Conservation (phyloP, 2,329 filamentous ascomycete species). For the Aspergillus sp. region DNA sequence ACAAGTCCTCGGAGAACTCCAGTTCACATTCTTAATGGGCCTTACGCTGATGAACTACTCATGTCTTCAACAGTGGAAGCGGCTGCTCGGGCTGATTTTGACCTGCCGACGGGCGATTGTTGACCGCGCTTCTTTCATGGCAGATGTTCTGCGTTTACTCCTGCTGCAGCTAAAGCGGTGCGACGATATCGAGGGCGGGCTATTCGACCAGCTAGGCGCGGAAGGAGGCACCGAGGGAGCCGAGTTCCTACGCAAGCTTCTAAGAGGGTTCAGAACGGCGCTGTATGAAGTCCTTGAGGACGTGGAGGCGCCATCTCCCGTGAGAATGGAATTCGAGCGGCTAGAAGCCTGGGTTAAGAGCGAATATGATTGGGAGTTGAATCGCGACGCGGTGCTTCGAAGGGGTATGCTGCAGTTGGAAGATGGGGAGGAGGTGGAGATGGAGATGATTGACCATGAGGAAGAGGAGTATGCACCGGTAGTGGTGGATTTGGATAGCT, state of each 20-base stretch:
- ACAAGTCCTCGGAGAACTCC: conserved; percentile 57
- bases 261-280: conserved; percentile 53
- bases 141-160: conserved; percentile 51
- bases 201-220: conserved; percentile 56
- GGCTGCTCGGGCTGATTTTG: conserved; percentile 56
- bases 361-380: conserved; percentile 60
- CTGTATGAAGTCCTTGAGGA: conserved; percentile 48
- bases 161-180: conserved; percentile 56
- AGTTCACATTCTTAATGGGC: conserved; percentile 64
- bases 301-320: conserved; percentile 30
- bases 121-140: conserved; percentile 52
- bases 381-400: conserved; percentile 52
- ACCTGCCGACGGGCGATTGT: conserved; percentile 56
- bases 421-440: conserved; percentile 62
- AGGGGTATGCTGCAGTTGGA: conserved; percentile 61
- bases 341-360: conserved; percentile 55
- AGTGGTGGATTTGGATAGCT: conserved; percentile 51
- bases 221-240: conserved; percentile 54
- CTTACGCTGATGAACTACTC: conserved; percentile 66
- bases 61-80: conserved; percentile 66
- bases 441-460: conserved; percentile 56
- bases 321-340: conserved; percentile 55
- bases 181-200: conserved; percentile 59
- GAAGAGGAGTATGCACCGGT: conserved; percentile 65
- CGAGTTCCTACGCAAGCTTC: conserved; percentile 52